Base-by-base conservation (phyloP, 148 eudicot species). In the Camellia japonica region DNA sequence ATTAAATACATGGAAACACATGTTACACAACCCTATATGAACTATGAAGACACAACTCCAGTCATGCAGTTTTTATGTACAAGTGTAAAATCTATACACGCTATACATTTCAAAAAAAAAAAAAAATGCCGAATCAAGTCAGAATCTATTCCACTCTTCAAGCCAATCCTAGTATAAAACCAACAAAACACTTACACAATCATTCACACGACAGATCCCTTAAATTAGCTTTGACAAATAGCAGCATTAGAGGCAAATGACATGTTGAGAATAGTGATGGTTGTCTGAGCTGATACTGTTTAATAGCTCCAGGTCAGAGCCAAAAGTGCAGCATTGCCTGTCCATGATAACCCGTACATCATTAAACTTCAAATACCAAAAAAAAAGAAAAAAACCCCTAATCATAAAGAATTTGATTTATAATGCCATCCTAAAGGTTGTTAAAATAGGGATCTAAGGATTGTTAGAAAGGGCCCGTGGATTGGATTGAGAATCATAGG, bases 271-370 rank as follows among this genome's bases (percentile, higher is more conserved):
- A 64, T 75, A 38, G n/a, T 19, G 15, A 68, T 5, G 61, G 41
- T 47, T 62, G 71, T 55, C 13, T n/a, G 62, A 14, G 68, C 58
- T 67, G 43, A 6, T 61, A 52, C 15, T 58, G 46, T 15, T 64
- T 3, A 49, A 49, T n/a, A 42, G 60, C 75, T 56, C 38, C 38
- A 70, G 74, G 70, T 86, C 83, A 91, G 19, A 89, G 83, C 94
- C 93, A 89, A 84, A 93, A 93, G 64, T 90, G 84, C 46, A 87
- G 84, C 93, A 93, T 87, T 79, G 90, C 97, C 99, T 93, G 93
- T 80, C 42, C 71, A 86, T 12, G 47, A 80, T 56, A 71, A 7
- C 54, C 52, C 54, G 52, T 2, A 13, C 6, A 67, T 44, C 46
- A 71, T 3, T 62, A 49, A 43, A 10, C 41, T 54, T 43, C 0